phyloP scores from a whole-genome alignment of 1,284 basidiomycete genomes.

The Trichosporon sp. region DNA sequence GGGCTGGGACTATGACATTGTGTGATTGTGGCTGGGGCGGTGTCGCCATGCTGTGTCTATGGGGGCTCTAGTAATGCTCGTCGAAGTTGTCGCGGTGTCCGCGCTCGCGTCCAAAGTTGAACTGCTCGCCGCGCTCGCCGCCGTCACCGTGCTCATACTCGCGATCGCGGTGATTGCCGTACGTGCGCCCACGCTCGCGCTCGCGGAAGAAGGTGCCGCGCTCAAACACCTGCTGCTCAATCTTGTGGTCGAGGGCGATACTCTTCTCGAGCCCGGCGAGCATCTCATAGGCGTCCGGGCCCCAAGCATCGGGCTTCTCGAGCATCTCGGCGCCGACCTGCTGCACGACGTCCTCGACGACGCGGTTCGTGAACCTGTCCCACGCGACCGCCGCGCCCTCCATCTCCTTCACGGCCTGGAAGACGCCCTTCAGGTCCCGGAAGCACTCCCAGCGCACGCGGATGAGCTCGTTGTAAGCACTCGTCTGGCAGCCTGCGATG shows the following conservation, averaged over 20 bases:
- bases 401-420: constrained; percentile 77
- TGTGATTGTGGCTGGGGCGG: not conserved
- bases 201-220: constrained; percentile 6
- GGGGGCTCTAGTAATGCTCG: constrained; percentile 6
- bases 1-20: not conserved
- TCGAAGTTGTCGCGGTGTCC: not conserved
- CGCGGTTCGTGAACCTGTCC: constrained; percentile 64
- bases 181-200: constrained; percentile 9
- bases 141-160: not conserved
- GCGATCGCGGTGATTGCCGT: constrained; percentile 7
- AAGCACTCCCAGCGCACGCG: constrained; percentile 77
- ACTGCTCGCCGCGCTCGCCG: not conserved
- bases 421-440: constrained; percentile 73
- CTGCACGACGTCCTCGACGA: constrained; percentile 69
- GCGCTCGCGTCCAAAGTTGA: not conserved
- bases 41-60: not conserved
- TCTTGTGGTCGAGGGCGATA: constrained; percentile 20
- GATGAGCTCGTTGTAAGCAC: constrained; percentile 81
- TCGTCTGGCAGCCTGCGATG: constrained; percentile 80
- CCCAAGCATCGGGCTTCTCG: constrained; percentile 24
- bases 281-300: constrained; percentile 24
- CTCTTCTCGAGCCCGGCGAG: constrained; percentile 24
- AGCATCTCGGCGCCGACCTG: constrained; percentile 58
- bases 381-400: constrained; percentile 69
- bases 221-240: constrained; percentile 25